phyloP scores from a whole-genome alignment of 2,329 filamentous ascomycete species.

The Ilyonectria sp. region DNA sequence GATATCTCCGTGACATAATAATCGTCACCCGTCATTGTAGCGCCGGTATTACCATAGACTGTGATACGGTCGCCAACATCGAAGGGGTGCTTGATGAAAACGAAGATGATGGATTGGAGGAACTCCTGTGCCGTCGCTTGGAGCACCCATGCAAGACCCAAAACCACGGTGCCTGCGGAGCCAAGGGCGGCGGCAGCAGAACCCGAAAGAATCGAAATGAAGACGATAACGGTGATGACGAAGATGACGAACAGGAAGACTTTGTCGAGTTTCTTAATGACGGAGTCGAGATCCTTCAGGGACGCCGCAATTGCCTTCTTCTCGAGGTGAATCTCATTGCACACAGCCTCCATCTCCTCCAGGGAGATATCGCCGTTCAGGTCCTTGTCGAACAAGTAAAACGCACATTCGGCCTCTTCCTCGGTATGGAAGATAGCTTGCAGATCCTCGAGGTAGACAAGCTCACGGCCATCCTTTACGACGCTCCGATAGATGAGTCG shows the following conservation, averaged over 20 bases:
- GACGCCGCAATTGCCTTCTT: constrained; percentile 96
- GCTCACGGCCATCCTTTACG: constrained; percentile 80
- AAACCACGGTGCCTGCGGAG: constrained; percentile 87
- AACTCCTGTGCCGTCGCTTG: constrained; percentile 95
- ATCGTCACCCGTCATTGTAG: constrained; percentile 85
- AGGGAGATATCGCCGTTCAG: constrained; percentile 97
- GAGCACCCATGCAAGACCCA: constrained; percentile 93
- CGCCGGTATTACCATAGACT: constrained; percentile 90
- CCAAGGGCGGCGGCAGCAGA: constrained; percentile 93
- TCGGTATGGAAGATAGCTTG: constrained; percentile 83
- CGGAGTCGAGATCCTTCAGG: constrained; percentile 93
- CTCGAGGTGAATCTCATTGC: constrained; percentile 94
- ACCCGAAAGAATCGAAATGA: constrained; percentile 90
- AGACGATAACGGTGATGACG: constrained; percentile 86
- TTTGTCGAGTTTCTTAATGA: constrained; percentile 89
- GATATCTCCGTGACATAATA: constrained; percentile 98
- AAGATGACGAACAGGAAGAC: constrained; percentile 91
- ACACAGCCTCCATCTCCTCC: constrained; percentile 93
- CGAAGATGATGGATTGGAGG: constrained; percentile 92
- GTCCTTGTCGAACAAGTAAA: constrained; percentile 95
- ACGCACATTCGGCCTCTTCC: constrained; percentile 91
- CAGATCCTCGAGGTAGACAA: constrained; percentile 84
- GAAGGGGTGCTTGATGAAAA: constrained; percentile 97
- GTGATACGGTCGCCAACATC: constrained; percentile 95
- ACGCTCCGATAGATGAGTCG: constrained; percentile 92